Percentiles rank a stretch among this genome's conserved stretches.
Conservation (phyloP, 768 basidiomycete species). For the Pholiota conissans region DNA sequence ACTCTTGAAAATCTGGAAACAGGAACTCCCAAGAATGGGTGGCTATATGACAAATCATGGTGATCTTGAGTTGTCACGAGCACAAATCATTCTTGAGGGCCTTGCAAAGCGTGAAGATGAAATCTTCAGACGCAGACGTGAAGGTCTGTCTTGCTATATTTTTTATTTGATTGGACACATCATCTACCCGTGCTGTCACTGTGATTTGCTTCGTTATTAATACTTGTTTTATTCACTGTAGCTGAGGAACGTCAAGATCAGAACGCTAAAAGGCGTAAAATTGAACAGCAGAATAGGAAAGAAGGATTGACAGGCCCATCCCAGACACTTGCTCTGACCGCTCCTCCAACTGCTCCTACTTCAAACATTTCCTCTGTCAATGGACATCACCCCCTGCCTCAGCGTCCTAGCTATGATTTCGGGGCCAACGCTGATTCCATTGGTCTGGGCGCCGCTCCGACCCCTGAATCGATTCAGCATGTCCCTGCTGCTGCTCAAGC, state of each 20-base stretch:
- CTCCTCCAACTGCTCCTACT: constrained; percentile 40
- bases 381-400: constrained; percentile 57
- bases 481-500: constrained; percentile 66
- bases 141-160: constrained; percentile 60
- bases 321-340: constrained; percentile 46
- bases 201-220: constrained; percentile 26
- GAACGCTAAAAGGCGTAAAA: constrained; percentile 85
- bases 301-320: constrained; percentile 43
- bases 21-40: constrained; percentile 92
- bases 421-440: constrained; percentile 77
- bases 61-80: constrained; percentile 78
- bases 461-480: constrained; percentile 56
- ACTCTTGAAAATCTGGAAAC: constrained; percentile 92
- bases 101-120: constrained; percentile 94
- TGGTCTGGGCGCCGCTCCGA: constrained; percentile 66
- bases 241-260: constrained; percentile 94
- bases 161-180: constrained; percentile 12
- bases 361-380: constrained; percentile 27
- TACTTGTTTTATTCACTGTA: constrained; percentile 38
- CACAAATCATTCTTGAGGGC: constrained; percentile 94
- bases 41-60: constrained; percentile 97
- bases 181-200: constrained; percentile 17
- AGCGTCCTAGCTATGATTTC: constrained; percentile 66
- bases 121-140: constrained; percentile 89
- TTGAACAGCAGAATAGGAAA: constrained; percentile 48